A percentile compares a stretch with the other conserved stretches of the same genome.
Conservation (phyloP, 108 stramenopile species). For the Fragilaria radians region DNA sequence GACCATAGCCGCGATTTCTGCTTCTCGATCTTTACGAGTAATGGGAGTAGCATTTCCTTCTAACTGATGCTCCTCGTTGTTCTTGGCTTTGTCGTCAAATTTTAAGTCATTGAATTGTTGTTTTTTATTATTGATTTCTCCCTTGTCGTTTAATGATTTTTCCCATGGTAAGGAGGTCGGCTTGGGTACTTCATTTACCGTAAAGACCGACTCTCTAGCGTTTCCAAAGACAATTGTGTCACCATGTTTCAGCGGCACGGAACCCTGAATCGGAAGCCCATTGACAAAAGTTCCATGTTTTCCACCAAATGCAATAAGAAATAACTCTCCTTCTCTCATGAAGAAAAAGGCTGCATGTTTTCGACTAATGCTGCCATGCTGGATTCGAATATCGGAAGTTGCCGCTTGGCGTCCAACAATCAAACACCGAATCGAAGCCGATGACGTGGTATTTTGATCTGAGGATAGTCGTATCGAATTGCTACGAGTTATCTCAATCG, state of each 20-base stretch:
- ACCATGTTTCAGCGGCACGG: slow-evolving; percentile 11
- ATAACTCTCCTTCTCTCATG: slow-evolving; percentile 3
- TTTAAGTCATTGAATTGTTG: neutral
- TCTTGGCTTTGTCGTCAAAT: neutral
- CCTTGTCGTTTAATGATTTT: too few relatives aligned
- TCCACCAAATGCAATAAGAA: slow-evolving; percentile 58
- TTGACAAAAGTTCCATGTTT: slow-evolving; percentile 59
- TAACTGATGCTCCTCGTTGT: neutral
- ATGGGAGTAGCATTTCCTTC: slow-evolving; percentile 17
- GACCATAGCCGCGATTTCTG: slow-evolving; percentile 83
- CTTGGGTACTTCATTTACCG: neutral
- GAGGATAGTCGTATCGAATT: slow-evolving; percentile 5
- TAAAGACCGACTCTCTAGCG: slow-evolving; percentile 15
- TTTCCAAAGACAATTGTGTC: slow-evolving; percentile 32
- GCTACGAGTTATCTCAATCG: neutral
- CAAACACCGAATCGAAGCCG: slow-evolving; percentile 22
- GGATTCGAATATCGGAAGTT: slow-evolving; percentile 48
- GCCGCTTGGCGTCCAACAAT: slow-evolving; percentile 55
- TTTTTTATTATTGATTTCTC: too few relatives aligned
- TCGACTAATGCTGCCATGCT: slow-evolving; percentile 59
- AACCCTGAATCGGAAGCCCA: slow-evolving; percentile 19
- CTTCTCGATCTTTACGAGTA: slow-evolving; percentile 65
- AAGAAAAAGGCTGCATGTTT: slow-evolving; percentile 55
- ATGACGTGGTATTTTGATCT: neutral
- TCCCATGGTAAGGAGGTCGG: neutral